These are phyloP conservation scores for Bruguiera sexangula DNA, from an alignment of 345 rosid genomes.

Conservation along the genomic window DNA sequence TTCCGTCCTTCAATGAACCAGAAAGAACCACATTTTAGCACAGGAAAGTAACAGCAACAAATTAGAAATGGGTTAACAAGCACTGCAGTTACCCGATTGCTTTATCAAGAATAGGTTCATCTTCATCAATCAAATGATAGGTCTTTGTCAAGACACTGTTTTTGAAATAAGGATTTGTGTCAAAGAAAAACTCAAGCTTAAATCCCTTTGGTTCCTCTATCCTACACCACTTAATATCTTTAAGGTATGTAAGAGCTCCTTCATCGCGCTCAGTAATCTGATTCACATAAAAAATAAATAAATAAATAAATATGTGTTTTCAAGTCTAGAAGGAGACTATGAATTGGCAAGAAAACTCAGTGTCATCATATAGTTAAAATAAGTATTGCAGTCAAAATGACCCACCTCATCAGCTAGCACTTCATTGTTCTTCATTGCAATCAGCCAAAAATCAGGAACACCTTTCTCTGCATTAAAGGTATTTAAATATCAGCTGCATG, in stretches of 20 bases:
- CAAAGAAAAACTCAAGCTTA: slow-evolving; percentile 92
- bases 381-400: neutral
- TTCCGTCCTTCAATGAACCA: slow-evolving; percentile 59
- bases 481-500: slow-evolving; percentile 11
- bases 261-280: slow-evolving; percentile 93
- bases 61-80: neutral
- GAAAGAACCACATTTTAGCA: slow-evolving; percentile 8
- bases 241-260: slow-evolving; percentile 79
- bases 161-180: slow-evolving; percentile 81
- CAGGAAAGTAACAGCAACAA: neutral
- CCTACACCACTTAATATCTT: slow-evolving; percentile 83
- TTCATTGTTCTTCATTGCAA: slow-evolving; percentile 92
- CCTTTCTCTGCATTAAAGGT: slow-evolving; percentile 65
- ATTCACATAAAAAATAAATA: neutral
- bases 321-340: neutral
- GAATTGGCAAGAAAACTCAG: neutral
- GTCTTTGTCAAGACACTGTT: slow-evolving; percentile 80
- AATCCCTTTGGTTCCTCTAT: slow-evolving; percentile 90
- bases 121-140: slow-evolving; percentile 98
- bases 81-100: slow-evolving; percentile 68
- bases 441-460: slow-evolving; percentile 94
- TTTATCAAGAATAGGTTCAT: slow-evolving; percentile 91
- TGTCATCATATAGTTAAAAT: neutral
- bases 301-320: too few species aligned
- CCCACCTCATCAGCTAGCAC: slow-evolving; percentile 81